phyloP scores from a whole-genome alignment of 2,329 filamentous ascomycete species.

The Cladosporium sp. region DNA sequence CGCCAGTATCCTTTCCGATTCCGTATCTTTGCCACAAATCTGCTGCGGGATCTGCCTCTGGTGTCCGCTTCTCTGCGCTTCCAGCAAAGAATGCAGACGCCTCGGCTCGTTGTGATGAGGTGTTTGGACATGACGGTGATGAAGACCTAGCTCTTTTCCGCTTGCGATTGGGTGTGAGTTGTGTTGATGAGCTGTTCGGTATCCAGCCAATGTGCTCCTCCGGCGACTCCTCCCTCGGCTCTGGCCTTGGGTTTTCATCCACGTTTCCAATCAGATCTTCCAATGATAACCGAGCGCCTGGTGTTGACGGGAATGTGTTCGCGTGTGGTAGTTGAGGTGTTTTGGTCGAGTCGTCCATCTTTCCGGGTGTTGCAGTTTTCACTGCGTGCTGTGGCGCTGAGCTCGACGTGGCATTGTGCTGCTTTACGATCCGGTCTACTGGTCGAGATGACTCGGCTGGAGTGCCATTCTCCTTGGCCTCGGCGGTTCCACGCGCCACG shows the following conservation, averaged over 20 bases:
- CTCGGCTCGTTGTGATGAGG: constrained; percentile 36
- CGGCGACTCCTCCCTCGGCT: constrained; percentile 49
- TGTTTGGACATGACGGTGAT: constrained; percentile 37
- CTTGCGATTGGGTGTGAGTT: constrained; percentile 40
- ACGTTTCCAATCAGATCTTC: constrained; percentile 59
- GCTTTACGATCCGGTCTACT: constrained; percentile 1
- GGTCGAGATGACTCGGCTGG: background rate
- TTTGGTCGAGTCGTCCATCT: constrained; percentile 12
- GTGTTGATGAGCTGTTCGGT: constrained; percentile 39
- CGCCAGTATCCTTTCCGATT: constrained; percentile 33
- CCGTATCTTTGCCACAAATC: constrained; percentile 46
- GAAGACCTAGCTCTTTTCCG: constrained; percentile 46
- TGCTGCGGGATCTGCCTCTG: constrained; percentile 43
- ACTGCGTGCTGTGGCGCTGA: constrained; percentile 10
- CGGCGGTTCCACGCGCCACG: constrained; percentile 16
- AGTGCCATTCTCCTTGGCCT: constrained; percentile 41
- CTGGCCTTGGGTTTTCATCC: constrained; percentile 49
- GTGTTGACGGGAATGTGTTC: constrained; percentile 51
- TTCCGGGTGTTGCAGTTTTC: background rate
- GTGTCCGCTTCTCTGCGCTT: constrained; percentile 34
- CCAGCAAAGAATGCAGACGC: constrained; percentile 23
- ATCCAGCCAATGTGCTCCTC: constrained; percentile 61
- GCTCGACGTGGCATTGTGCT: constrained; percentile 8
- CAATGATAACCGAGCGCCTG: constrained; percentile 54
- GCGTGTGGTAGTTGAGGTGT: constrained; percentile 25